phyloP scores from a whole-genome alignment of 2,329 filamentous ascomycete genomes.

The Fusarium goolgardi region DNA sequence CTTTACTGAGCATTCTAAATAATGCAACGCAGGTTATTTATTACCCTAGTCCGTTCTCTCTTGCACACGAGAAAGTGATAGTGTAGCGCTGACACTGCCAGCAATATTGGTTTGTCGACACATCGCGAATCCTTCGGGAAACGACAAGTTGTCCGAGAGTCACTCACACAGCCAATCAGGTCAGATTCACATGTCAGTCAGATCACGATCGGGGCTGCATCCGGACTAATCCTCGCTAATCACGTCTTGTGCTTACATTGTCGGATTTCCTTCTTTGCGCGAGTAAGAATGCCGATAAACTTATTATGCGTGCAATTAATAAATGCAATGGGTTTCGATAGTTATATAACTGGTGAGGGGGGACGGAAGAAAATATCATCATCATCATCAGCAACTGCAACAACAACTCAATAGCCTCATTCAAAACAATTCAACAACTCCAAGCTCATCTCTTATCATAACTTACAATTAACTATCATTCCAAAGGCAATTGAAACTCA shows the following conservation, averaged over 20 bases:
- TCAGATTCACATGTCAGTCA: not conserved
- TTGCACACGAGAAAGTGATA: not conserved
- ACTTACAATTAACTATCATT: not conserved
- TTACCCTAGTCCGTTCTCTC: no score
- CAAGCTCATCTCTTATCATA: not conserved
- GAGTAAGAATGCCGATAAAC: not conserved
- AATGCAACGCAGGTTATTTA: no score
- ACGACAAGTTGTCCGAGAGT: constrained; percentile 6
- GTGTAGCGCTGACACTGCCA: not conserved
- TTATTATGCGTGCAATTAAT: not conserved
- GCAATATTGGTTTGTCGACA: not conserved
- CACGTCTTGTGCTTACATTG: not conserved
- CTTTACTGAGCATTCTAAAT: no score
- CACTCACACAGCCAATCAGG: not conserved
- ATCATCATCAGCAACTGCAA: not conserved
- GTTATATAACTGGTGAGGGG: constrained; percentile 11
- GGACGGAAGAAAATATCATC: not conserved
- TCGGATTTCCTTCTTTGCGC: constrained; percentile 25
- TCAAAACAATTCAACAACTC: not conserved
- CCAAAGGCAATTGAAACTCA: not conserved
- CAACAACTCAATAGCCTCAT: not conserved
- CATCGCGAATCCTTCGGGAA: not conserved
- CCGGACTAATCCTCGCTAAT: not conserved
- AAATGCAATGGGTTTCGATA: not conserved
- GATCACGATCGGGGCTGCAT: not conserved